phyloP scores from a whole-genome alignment of 202 grass and related monocot genomes.

The Musa balbisiana region DNA sequence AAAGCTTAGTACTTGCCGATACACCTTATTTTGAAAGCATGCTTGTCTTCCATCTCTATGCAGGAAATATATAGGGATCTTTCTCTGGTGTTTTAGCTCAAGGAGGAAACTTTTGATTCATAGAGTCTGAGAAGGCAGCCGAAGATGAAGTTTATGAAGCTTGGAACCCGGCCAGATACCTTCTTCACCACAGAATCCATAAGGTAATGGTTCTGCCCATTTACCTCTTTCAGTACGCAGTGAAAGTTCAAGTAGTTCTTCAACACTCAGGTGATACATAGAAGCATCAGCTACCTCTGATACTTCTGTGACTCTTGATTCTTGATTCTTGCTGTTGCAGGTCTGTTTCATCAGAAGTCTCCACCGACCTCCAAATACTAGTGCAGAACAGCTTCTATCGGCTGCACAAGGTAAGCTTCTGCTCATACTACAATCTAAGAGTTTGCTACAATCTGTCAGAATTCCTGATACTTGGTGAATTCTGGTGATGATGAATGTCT shows the following conservation, averaged over 20 bases:
- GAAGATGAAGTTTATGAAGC: conserved; percentile 98
- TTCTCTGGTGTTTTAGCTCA: too few relatives aligned
- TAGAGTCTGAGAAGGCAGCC: too few relatives aligned
- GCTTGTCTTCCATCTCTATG: too few relatives aligned
- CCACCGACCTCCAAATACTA: conserved; percentile 81
- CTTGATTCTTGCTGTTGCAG: conserved; percentile 18
- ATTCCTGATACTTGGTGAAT: too few relatives aligned
- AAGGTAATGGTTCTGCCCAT: conserved; percentile 29
- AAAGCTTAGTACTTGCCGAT: too few relatives aligned
- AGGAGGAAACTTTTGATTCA: too few relatives aligned
- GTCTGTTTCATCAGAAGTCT: conserved; percentile 83
- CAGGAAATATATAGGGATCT: too few relatives aligned
- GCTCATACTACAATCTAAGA: not conserved
- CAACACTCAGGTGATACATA: too few relatives aligned
- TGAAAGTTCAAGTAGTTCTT: too few relatives aligned
- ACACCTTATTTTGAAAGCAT: too few relatives aligned
- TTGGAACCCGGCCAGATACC: conserved; percentile 66
- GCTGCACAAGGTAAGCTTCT: conserved; percentile 74
- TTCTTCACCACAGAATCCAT: conserved; percentile 64
- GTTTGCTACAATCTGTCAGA: not conserved
- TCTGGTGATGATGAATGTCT: not conserved
- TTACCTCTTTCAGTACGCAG: too few relatives aligned
- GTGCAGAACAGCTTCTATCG: conserved; percentile 56
- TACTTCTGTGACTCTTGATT: not conserved
- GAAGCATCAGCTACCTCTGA: too few relatives aligned